Conservation (phyloP, 2,329 filamentous ascomycete species). For the Epichloe aotearoae region DNA sequence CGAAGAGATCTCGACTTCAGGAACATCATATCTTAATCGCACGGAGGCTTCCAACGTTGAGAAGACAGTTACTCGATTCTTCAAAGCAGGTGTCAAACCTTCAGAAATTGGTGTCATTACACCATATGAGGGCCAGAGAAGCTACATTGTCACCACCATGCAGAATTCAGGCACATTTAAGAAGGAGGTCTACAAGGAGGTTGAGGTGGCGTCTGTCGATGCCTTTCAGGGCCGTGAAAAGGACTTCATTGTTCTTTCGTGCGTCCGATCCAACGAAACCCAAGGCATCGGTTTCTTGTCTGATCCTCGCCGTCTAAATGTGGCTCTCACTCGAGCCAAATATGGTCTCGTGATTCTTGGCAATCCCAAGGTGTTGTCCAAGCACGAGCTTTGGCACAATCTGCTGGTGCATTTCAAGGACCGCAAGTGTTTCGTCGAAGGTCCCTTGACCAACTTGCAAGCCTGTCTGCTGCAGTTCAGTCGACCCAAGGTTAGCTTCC, state of each 20-base stretch:
- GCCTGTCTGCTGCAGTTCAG: conserved; percentile 90
- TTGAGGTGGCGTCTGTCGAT: conserved; percentile 95
- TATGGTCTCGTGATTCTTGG: conserved; percentile 93
- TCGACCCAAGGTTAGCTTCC: conserved; percentile 82
- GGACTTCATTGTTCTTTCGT: conserved; percentile 96
- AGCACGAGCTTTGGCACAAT: conserved; percentile 96
- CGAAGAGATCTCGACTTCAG: conserved; percentile 94
- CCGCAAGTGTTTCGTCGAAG: conserved; percentile 88
- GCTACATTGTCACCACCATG: conserved; percentile 99
- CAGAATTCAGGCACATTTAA: conserved; percentile 94
- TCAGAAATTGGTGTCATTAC: conserved; percentile 94
- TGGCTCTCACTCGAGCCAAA: conserved; percentile 91
- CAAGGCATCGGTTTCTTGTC: conserved; percentile 98
- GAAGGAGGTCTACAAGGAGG: conserved; percentile 97
- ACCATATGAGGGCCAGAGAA: conserved; percentile 94
- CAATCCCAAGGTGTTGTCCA: conserved; percentile 93
- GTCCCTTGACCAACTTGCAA: conserved; percentile 89
- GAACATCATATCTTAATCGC: conserved; percentile 94
- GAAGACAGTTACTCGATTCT: conserved; percentile 96
- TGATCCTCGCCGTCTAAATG: conserved; percentile 92
- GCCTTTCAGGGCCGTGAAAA: conserved; percentile 98
- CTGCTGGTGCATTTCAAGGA: conserved; percentile 95
- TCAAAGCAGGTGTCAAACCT: conserved; percentile 95
- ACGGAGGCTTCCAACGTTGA: conserved; percentile 96
- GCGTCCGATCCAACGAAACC: conserved; percentile 96